Conservation (phyloP, 768 basidiomycete species). For the Hirschioporus abietinus region DNA sequence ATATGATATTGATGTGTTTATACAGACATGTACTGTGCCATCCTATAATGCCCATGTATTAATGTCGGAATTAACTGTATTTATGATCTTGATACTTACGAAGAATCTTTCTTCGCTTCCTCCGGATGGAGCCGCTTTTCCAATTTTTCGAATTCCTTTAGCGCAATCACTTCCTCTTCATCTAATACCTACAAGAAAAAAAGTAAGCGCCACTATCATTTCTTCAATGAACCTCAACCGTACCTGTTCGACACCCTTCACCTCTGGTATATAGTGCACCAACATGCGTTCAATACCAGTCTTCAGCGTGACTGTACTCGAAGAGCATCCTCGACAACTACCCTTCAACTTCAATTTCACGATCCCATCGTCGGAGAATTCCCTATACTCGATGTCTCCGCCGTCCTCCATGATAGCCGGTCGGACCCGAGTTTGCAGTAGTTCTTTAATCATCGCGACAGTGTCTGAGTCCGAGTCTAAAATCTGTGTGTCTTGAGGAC, state of each 20-base stretch:
- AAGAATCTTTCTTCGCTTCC: conserved; percentile 36
- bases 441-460: conserved; percentile 98
- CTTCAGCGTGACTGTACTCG: conserved; percentile 93
- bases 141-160: conserved; percentile 86
- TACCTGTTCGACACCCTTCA: conserved; percentile 87
- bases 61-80: conserved; percentile 5
- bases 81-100: conserved; percentile 32
- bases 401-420: conserved; percentile 99
- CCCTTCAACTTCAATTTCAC: conserved; percentile 93
- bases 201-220: conserved; percentile 5
- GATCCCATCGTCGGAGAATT: conserved; percentile 74
- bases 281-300: conserved; percentile 97
- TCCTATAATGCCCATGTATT: conserved; percentile 32
- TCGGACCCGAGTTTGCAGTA: conserved; percentile 89
- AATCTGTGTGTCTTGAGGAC: conserved; percentile 90
- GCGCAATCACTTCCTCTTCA: conserved; percentile 81
- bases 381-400: conserved; percentile 94
- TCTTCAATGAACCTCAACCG: conserved; percentile 14
- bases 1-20: conserved; percentile 24
- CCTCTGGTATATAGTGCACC: conserved; percentile 98
- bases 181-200: conserved; percentile 76
- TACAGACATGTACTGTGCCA: conserved; percentile 81
- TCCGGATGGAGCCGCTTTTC: conserved; percentile 58
- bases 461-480: conserved; percentile 94
- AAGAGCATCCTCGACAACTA: conserved; percentile 92